phyloP scores from a whole-genome alignment of 257 asterid genomes.

The Salvia rosmarinus region DNA sequence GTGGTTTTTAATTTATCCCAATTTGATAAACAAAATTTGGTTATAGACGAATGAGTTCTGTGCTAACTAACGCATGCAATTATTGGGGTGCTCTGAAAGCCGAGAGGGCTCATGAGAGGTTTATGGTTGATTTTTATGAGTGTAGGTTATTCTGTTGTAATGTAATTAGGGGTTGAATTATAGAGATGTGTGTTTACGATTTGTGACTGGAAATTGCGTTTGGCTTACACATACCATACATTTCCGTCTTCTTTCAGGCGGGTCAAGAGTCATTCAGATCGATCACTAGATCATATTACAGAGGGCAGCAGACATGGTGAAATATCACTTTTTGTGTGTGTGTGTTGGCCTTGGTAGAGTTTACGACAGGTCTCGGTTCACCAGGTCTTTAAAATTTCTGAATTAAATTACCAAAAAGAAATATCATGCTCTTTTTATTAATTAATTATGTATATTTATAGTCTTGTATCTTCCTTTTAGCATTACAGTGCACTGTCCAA shows the following conservation, averaged over 20 bases:
- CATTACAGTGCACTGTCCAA: constrained; percentile 1
- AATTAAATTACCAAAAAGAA: too few species aligned
- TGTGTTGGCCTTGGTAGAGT: too few species aligned
- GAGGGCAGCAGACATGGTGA: constrained; percentile 81
- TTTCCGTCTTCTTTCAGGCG: constrained; percentile 44
- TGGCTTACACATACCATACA: background rate
- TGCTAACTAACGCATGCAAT: background rate
- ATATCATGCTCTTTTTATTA: background rate
- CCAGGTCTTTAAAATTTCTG: too few species aligned
- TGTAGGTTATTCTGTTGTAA: background rate
- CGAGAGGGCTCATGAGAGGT: background rate
- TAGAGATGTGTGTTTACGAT: background rate
- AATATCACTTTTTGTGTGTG: too few species aligned
- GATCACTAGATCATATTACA: constrained; percentile 65
- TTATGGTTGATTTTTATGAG: background rate
- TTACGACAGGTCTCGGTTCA: constrained; percentile 63
- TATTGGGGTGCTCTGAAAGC: background rate
- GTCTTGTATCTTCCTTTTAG: background rate
- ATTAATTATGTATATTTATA: background rate
- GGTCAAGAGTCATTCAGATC: constrained; percentile 75
- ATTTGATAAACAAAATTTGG: background rate
- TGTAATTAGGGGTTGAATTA: constrained; percentile 3
- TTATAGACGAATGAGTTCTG: constrained; percentile 4
- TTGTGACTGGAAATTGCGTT: background rate
- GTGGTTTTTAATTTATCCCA: background rate